Conservation (phyloP, 441 rosid genomes). For the Geranium incanum region DNA sequence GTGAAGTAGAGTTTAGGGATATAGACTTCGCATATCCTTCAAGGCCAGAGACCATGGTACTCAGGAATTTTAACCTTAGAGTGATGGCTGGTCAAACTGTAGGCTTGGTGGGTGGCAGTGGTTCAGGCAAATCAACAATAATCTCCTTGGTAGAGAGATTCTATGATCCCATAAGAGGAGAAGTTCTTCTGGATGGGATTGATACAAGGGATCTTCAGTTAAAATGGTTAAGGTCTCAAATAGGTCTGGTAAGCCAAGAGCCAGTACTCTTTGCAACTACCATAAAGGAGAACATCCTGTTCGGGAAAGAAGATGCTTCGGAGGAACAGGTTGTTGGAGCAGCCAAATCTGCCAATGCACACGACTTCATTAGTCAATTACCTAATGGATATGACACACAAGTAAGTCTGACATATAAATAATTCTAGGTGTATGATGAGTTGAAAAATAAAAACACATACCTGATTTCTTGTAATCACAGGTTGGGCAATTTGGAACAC, state of each 20-base stretch:
- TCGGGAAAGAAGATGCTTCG: constrained; percentile 30
- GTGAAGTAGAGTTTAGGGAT: constrained; percentile 30
- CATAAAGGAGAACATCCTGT: constrained; percentile 34
- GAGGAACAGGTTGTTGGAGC: constrained; percentile 29
- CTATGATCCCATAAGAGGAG: constrained; percentile 32
- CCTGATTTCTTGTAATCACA: not conserved
- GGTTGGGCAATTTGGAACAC: constrained; percentile 30
- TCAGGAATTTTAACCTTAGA: constrained; percentile 27
- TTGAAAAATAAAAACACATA: too few species aligned
- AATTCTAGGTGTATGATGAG: too few species aligned
- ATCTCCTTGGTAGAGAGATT: constrained; percentile 35
- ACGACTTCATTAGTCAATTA: constrained; percentile 23
- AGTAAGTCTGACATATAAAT: not conserved
- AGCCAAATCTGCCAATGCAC: constrained; percentile 33
- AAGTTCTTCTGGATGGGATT: constrained; percentile 31
- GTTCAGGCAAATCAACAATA: constrained; percentile 37
- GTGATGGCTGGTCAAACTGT: constrained; percentile 26
- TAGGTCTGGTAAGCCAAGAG: constrained; percentile 43
- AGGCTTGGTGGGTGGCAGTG: constrained; percentile 31
- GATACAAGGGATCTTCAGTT: constrained; percentile 25
- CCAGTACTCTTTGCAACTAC: constrained; percentile 33
- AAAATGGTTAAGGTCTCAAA: constrained; percentile 34
- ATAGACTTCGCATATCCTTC: constrained; percentile 33
- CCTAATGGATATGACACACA: constrained; percentile 27
- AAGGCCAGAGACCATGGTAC: constrained; percentile 26